Percentiles rank a stretch among this genome's conserved stretches.
Evolutionary conservation across 2,329 filamentous ascomycete species (phyloP).

Genomic region (Parafenestella ontariensis): DNA sequence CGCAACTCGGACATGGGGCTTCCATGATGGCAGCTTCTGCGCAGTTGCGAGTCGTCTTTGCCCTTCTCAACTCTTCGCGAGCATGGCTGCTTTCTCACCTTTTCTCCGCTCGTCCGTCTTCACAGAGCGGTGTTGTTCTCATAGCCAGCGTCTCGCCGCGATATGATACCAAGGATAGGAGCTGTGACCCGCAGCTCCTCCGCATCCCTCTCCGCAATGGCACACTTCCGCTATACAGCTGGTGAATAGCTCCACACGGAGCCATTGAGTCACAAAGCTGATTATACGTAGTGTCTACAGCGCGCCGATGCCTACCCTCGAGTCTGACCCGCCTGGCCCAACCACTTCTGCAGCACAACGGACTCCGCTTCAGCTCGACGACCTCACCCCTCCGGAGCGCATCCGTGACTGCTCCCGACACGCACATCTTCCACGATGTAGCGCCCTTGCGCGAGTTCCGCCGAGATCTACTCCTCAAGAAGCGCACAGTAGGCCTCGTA

Average conservation of each 20-base stretch:
- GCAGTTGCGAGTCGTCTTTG: slow-evolving; percentile 31
- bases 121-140: slow-evolving; percentile 6
- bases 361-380: slow-evolving; percentile 28
- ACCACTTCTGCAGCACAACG: slow-evolving; percentile 7
- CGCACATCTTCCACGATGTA: slow-evolving; percentile 79
- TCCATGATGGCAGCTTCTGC: slow-evolving; percentile 28
- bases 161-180: slow-evolving; percentile 7
- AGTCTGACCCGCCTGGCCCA: slow-evolving; percentile 4
- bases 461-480: slow-evolving; percentile 67
- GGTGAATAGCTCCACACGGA: slow-evolving; percentile 17
- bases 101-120: slow-evolving; percentile 12
- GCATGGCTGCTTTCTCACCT: slow-evolving; percentile 21
- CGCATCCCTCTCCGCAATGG: slow-evolving; percentile 35
- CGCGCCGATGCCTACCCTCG: slow-evolving; percentile 3
- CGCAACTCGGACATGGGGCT: slow-evolving; percentile 3
- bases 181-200: slow-evolving; percentile 24
- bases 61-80: slow-evolving; percentile 18
- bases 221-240: slow-evolving; percentile 24
- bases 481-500: slow-evolving; percentile 82
- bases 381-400: slow-evolving; percentile 26
- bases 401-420: slow-evolving; percentile 41
- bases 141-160: slow-evolving; percentile 7
- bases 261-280: slow-evolving; percentile 20
- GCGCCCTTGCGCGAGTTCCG: slow-evolving; percentile 74
- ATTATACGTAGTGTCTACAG: slow-evolving; percentile 18